A percentile compares a stretch with the other conserved stretches of the same genome.
phyloP scores from a whole-genome alignment of 805 yeast species.

The Yarrowia osloensis region DNA sequence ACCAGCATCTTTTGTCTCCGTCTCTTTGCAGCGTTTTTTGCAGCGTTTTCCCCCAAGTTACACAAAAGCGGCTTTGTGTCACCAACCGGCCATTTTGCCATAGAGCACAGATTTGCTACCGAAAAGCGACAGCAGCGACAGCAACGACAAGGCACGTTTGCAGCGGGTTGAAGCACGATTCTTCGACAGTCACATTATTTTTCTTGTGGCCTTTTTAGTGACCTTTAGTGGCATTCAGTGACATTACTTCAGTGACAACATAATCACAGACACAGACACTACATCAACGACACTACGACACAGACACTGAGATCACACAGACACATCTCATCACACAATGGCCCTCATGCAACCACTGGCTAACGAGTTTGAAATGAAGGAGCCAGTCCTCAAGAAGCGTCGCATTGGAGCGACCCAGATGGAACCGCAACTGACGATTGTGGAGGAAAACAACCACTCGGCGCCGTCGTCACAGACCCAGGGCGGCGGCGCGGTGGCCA shows the following conservation, averaged over 20 bases:
- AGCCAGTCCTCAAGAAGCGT: slow-evolving; percentile 14
- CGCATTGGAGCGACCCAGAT: slow-evolving; percentile 22
- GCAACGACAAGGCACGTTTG: too few relatives aligned
- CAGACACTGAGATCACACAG: background rate
- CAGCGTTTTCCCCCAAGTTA: background rate
- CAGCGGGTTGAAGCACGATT: too few relatives aligned
- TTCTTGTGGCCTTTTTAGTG: too few relatives aligned
- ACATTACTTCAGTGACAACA: too few relatives aligned
- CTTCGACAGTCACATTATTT: too few relatives aligned
- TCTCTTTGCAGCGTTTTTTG: background rate
- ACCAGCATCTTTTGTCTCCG: too few relatives aligned
- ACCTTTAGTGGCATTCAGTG: too few relatives aligned
- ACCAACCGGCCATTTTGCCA: background rate
- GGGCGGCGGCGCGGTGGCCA: background rate
- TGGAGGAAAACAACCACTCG: background rate
- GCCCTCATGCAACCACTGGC: slow-evolving; percentile 22
- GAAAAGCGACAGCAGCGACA: background rate
- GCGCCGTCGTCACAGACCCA: background rate
- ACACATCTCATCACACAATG: background rate
- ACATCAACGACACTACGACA: background rate
- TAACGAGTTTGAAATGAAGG: slow-evolving; percentile 17
- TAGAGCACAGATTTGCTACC: too few relatives aligned
- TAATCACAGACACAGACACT: too few relatives aligned
- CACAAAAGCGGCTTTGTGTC: background rate
- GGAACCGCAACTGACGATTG: slow-evolving; percentile 9